These are phyloP conservation scores for Chondrostereum purpureum DNA, from an alignment of 1,284 basidiomycete genomes.

Conservation along the genomic window DNA sequence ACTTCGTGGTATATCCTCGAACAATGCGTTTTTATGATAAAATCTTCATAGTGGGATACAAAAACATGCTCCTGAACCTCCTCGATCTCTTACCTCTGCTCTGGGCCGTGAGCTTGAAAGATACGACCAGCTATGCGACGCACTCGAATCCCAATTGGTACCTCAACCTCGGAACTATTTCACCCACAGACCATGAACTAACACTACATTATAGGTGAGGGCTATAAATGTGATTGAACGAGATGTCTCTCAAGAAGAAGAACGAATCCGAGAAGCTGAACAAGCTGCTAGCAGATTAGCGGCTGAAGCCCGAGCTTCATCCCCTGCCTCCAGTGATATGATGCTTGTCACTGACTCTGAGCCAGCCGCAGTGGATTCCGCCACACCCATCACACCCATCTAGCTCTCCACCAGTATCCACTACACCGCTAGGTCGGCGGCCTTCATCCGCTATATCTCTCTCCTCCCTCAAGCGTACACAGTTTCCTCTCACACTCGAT, in stretches of 20 bases:
- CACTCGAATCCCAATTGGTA: conserved; percentile 64
- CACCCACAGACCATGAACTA: conserved; percentile 5
- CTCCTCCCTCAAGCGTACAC: conserved; percentile 65
- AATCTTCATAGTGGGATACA: conserved; percentile 41
- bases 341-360: conserved; percentile 20
- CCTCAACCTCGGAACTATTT: conserved; percentile 20
- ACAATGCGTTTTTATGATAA: conserved; percentile 1
- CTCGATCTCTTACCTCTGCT: conserved; percentile 51
- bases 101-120: conserved; percentile 67
- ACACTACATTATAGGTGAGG: conserved; percentile 37
- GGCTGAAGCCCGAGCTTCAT: conserved; percentile 23
- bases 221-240: conserved; percentile 66
- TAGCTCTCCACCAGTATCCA: conserved; percentile 19
- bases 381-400: conserved; percentile 19
- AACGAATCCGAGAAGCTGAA: conserved; percentile 42
- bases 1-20: background rate
- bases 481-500: conserved; percentile 66
- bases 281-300: conserved; percentile 28
- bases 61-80: conserved; percentile 55
- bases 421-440: conserved; percentile 36
- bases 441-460: conserved; percentile 64
- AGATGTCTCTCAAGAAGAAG: conserved; percentile 56
- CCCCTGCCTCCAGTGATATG: conserved; percentile 22
- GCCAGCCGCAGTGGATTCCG: conserved; percentile 15
- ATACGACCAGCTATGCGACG: conserved; percentile 72